These are phyloP conservation scores for Myrica gale DNA, from an alignment of 306 rosid genomes.

Conservation along the genomic window DNA sequence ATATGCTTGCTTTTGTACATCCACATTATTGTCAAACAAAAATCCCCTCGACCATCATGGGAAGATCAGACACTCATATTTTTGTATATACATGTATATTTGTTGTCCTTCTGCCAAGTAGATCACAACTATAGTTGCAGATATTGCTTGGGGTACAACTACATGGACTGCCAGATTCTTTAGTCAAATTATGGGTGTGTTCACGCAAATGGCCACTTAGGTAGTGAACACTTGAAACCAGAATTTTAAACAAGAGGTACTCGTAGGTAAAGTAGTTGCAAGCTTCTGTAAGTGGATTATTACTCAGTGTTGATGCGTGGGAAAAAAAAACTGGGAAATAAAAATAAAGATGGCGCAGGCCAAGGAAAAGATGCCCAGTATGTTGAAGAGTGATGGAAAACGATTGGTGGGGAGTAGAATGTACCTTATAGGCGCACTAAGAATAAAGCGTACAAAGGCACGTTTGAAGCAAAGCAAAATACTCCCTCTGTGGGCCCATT, in stretches of 20 bases:
- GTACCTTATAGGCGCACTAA: slow-evolving; percentile 63
- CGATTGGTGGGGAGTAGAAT: slow-evolving; percentile 44
- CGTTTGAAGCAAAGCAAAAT: slow-evolving; percentile 39
- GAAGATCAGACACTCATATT: too few relatives aligned
- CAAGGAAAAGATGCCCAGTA: background rate
- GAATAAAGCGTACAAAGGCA: slow-evolving; percentile 31
- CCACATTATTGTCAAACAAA: too few relatives aligned
- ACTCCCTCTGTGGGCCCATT: slow-evolving; percentile 46
- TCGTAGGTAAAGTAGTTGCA: slow-evolving; percentile 31
- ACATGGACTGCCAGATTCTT: background rate
- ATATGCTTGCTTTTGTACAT: background rate
- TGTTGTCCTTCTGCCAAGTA: too few relatives aligned
- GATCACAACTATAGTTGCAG: too few relatives aligned
- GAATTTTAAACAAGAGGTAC: background rate
- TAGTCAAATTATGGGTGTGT: too few relatives aligned
- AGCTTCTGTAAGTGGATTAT: slow-evolving; percentile 20
- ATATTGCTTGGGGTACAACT: too few relatives aligned
- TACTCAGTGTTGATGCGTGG: background rate
- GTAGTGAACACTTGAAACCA: background rate
- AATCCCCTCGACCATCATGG: background rate
- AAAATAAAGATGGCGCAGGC: background rate
- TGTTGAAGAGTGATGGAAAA: slow-evolving; percentile 42
- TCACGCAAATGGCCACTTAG: background rate
- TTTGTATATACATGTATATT: too few relatives aligned
- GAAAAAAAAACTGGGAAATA: background rate